Evolutionary conservation across 2,329 filamentous ascomycete species (phyloP).

Genomic region (Calonectria hawksworthii): DNA sequence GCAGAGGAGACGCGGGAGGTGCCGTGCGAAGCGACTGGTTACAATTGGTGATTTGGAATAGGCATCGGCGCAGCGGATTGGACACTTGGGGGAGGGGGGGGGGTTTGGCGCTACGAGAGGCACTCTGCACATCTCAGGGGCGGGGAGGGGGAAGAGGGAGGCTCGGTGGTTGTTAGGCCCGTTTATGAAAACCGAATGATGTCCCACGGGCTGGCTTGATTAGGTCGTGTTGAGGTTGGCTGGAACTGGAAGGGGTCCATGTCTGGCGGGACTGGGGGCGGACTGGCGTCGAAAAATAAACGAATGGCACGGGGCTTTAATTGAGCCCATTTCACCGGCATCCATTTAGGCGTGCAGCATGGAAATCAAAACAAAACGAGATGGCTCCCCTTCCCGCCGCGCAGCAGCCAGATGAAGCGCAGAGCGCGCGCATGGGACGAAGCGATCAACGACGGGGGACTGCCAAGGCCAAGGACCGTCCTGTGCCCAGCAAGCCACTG

Average conservation of each 20-base stretch:
- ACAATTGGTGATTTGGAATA: not conserved
- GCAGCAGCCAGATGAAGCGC: not conserved
- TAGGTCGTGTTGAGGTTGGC: constrained; percentile 14
- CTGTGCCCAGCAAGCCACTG: constrained; percentile 10
- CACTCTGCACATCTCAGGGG: not conserved
- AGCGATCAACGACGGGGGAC: constrained; percentile 5
- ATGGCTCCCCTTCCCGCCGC: not conserved
- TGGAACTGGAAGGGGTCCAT: constrained; percentile 5
- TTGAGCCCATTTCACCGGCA: constrained; percentile 5
- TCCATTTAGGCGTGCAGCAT: constrained; percentile 1
- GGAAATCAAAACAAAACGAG: constrained; percentile 9
- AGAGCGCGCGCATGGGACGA: constrained; percentile 8
- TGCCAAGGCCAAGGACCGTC: not conserved
- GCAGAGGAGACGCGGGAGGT: not conserved
- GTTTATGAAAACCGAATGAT: constrained; percentile 18
- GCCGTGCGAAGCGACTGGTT: not conserved
- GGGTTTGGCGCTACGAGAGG: not conserved
- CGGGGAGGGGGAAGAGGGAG: not conserved
- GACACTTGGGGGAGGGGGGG: not conserved
- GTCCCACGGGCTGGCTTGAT: not conserved
- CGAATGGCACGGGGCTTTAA: constrained; percentile 13
- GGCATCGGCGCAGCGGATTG: not conserved
- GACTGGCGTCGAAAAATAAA: not conserved
- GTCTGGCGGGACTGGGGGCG: not conserved
- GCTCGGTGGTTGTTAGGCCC: not conserved